phyloP scores from a whole-genome alignment of 2,329 filamentous ascomycete species.

The Hawksworthiomyces lignivorus region DNA sequence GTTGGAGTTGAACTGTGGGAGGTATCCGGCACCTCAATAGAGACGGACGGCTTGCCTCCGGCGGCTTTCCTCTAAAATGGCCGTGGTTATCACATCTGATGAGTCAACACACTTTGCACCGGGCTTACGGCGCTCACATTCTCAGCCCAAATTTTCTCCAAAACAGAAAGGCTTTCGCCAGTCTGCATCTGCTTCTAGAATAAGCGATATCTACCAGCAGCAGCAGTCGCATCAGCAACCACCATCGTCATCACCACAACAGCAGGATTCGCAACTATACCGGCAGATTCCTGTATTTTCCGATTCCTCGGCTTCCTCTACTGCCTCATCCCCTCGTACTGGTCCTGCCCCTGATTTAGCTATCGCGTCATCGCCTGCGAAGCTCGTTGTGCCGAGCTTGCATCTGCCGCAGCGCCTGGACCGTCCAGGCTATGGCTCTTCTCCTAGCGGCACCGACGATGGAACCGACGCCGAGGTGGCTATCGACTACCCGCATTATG shows the following conservation, averaged over 20 bases:
- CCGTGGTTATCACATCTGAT: conserved; percentile 49
- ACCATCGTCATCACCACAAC: background rate
- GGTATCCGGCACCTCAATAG: conserved; percentile 15
- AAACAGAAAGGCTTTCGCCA: conserved; percentile 34
- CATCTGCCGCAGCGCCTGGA: conserved; percentile 54
- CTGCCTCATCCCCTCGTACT: conserved; percentile 50
- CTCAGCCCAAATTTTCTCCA: conserved; percentile 48
- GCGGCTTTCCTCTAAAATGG: conserved; percentile 33
- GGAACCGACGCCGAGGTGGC: conserved; percentile 8
- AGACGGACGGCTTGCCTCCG: background rate
- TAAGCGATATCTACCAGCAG: conserved; percentile 39
- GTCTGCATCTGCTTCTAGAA: conserved; percentile 37
- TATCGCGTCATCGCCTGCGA: conserved; percentile 50
- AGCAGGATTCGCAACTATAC: conserved; percentile 2
- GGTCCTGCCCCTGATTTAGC: too few species aligned
- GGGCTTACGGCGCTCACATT: conserved; percentile 51
- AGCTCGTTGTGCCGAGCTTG: conserved; percentile 50
- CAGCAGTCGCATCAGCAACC: conserved; percentile 14
- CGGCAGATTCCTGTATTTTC: conserved; percentile 31
- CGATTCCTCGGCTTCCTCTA: conserved; percentile 44
- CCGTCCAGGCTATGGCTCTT: conserved; percentile 31
- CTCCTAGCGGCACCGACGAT: conserved; percentile 17
- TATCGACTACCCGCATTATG: conserved; percentile 30
- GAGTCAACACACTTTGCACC: conserved; percentile 51
- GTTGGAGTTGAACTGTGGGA: conserved; percentile 23